Conservation (phyloP, 1,139 yeast species). For the Protomyces macrosporus region DNA sequence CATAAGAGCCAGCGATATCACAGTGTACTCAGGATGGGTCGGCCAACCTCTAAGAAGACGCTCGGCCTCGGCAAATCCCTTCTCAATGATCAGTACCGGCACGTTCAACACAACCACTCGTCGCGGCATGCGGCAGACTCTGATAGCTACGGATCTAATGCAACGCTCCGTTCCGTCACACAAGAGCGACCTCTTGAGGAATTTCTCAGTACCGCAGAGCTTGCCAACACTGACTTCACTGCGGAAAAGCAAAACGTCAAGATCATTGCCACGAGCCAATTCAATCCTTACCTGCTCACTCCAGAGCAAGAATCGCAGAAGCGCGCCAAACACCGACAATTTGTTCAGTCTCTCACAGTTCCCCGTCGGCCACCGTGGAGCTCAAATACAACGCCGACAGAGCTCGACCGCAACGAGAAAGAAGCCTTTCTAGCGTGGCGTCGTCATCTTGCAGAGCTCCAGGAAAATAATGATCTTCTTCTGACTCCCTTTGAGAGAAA, state of each 20-base stretch:
- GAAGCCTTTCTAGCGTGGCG: conserved; percentile 93
- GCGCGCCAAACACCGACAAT: conserved; percentile 62
- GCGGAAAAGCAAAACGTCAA: conserved; percentile 80
- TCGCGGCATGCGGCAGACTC: conserved; percentile 38
- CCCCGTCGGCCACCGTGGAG: conserved; percentile 93
- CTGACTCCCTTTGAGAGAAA: conserved; percentile 97
- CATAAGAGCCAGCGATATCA: too few relatives aligned
- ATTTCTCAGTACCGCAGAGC: conserved; percentile 86
- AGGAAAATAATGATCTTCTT: conserved; percentile 72
- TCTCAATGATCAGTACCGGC: conserved; percentile 18
- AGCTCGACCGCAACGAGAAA: conserved; percentile 82
- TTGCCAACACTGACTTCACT: conserved; percentile 93
- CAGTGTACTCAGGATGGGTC: conserved; percentile 5
- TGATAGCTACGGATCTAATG: conserved; percentile 45
- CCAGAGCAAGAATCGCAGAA: conserved; percentile 62
- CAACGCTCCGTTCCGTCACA: conserved; percentile 83
- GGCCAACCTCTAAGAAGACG: conserved; percentile 25
- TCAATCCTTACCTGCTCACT: conserved; percentile 54
- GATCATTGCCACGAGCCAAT: conserved; percentile 56
- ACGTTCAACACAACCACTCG: conserved; percentile 9
- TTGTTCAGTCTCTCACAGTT: conserved; percentile 77
- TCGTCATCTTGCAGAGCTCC: conserved; percentile 74
- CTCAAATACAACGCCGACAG: conserved; percentile 59
- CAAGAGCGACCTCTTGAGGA: conserved; percentile 94
- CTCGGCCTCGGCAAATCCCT: conserved; percentile 30